Evolutionary conservation across 2,329 filamentous ascomycete genomes (phyloP).

Genomic region (Aspergillus viridinutans): DNA sequence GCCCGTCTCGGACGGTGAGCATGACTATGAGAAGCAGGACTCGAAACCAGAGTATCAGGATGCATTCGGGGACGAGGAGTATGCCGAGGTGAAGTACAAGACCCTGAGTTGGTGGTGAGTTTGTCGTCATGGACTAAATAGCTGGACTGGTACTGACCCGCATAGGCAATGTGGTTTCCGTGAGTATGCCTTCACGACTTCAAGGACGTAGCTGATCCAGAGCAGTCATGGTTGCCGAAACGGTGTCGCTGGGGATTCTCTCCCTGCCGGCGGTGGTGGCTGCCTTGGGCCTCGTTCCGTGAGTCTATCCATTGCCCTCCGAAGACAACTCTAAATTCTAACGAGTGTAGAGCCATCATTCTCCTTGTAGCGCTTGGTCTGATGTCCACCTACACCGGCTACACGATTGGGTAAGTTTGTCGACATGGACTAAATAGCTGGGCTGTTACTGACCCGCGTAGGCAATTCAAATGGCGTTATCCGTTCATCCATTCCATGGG

Average conservation of each 20-base stretch:
- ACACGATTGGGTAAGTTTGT: constrained; percentile 45
- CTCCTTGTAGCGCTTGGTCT: constrained; percentile 50
- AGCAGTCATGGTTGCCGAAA: constrained; percentile 53
- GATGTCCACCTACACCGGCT: constrained; percentile 54
- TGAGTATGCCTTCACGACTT: constrained; percentile 15
- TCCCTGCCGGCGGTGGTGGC: constrained; percentile 51
- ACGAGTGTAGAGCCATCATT: constrained; percentile 42
- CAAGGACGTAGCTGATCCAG: constrained; percentile 1
- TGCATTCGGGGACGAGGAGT: constrained; percentile 32
- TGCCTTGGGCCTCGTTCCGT: constrained; percentile 48
- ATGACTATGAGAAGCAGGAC: constrained; percentile 2
- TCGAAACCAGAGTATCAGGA: constrained; percentile 14
- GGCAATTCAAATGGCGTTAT: constrained; percentile 51
- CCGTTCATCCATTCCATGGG: constrained; percentile 61
- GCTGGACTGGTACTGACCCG: background rate
- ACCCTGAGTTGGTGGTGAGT: constrained; percentile 43
- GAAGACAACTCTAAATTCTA: background rate
- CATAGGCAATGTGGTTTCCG: constrained; percentile 37
- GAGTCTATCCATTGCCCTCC: constrained; percentile 7
- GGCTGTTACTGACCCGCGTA: constrained; percentile 7
- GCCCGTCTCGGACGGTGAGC: background rate
- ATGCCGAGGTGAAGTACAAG: constrained; percentile 45
- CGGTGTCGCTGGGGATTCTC: constrained; percentile 53
- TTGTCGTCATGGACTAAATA: background rate
- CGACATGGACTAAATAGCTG: too few species aligned